Conservation (phyloP, 1,284 basidiomycete genomes). For the Ceratorhiza oryzae-sativae region DNA sequence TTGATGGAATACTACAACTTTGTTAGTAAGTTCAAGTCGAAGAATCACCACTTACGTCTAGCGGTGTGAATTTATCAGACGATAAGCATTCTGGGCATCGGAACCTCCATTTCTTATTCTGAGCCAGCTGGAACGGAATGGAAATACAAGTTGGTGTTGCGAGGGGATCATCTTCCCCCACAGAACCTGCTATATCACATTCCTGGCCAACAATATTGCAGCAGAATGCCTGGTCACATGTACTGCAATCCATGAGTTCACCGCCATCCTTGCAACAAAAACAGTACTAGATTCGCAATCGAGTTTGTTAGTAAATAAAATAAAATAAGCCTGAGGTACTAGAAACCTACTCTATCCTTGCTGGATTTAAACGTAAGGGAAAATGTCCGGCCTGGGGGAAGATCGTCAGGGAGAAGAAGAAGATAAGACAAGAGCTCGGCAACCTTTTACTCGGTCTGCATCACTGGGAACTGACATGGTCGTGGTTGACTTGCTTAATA, state of each 20-base stretch:
- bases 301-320: background rate
- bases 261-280: conserved; percentile 30
- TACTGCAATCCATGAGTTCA: background rate
- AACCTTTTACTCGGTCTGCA: no score
- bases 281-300: conserved; percentile 14
- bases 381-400: background rate
- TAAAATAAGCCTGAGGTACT: background rate
- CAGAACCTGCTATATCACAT: background rate
- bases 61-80: background rate
- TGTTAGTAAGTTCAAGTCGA: background rate
- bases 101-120: background rate
- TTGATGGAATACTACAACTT: conserved; percentile 19
- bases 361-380: background rate
- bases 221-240: conserved; percentile 6
- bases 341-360: background rate
- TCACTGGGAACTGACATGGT: no score
- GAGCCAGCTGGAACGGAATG: background rate
- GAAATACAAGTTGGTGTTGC: background rate
- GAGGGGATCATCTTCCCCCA: background rate
- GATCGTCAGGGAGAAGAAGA: no score
- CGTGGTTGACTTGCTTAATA: no score
- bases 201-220: background rate
- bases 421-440: no score
- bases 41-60: background rate
- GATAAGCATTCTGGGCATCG: conserved; percentile 26